Evolutionary conservation across 2,329 filamentous ascomycete genomes (phyloP).

Genomic region (Gyromitra esculenta): DNA sequence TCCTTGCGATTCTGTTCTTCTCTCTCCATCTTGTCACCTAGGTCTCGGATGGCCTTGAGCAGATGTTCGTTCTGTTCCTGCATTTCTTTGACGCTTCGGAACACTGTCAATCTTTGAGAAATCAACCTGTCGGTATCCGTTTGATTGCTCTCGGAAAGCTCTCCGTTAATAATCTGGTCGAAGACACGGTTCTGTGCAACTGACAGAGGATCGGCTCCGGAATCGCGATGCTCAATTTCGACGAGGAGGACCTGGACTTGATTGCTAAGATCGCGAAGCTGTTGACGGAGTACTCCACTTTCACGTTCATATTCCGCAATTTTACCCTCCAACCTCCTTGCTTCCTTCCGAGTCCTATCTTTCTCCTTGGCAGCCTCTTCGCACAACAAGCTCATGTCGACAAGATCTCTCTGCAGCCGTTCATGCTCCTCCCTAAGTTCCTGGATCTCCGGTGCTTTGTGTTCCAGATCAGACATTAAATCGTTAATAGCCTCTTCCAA

Average conservation of each 20-base stretch:
- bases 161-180: constrained; percentile 78
- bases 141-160: constrained; percentile 73
- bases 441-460: constrained; percentile 85
- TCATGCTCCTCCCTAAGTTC: constrained; percentile 84
- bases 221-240: constrained; percentile 83
- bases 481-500: constrained; percentile 82
- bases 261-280: constrained; percentile 82
- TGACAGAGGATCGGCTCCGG: constrained; percentile 76
- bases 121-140: constrained; percentile 90
- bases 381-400: constrained; percentile 84
- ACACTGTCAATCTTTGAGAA: constrained; percentile 86
- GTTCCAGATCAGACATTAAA: constrained; percentile 84
- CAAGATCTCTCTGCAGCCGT: constrained; percentile 79
- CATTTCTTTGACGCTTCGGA: constrained; percentile 83
- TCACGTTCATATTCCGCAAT: constrained; percentile 72
- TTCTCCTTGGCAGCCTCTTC: constrained; percentile 83
- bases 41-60: constrained; percentile 80
- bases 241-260: constrained; percentile 91
- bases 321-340: constrained; percentile 80
- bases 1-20: constrained; percentile 68
- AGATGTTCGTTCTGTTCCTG: constrained; percentile 89
- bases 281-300: constrained; percentile 80
- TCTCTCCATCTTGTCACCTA: constrained; percentile 90
- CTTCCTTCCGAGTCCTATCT: constrained; percentile 79
- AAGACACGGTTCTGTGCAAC: constrained; percentile 75